Conservation (phyloP, 2,329 filamentous ascomycete species). For the Penicillium sp. region DNA sequence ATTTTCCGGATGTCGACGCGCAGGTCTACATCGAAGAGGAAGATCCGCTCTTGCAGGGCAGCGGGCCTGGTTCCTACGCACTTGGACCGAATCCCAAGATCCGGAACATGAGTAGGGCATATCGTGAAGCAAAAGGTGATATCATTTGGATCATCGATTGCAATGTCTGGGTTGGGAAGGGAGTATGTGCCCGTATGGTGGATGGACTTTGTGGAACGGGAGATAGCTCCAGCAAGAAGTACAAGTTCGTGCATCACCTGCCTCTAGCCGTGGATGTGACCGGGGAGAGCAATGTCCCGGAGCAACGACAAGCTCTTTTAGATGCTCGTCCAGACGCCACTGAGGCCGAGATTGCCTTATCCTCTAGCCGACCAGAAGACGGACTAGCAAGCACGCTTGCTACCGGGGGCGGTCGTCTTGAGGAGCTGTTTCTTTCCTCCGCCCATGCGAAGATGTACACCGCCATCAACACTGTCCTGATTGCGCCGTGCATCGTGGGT, state of each 20-base stretch:
- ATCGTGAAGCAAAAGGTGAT: constrained; percentile 83
- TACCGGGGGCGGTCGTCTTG: constrained; percentile 76
- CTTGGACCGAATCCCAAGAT: constrained; percentile 99
- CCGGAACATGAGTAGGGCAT: constrained; percentile 91
- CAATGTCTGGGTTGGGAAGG: constrained; percentile 87
- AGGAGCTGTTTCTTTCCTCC: constrained; percentile 93
- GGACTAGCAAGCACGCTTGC: constrained; percentile 27
- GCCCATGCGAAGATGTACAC: constrained; percentile 97
- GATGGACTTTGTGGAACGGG: constrained; percentile 77
- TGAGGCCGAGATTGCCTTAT: constrained; percentile 9
- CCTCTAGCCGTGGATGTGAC: constrained; percentile 82
- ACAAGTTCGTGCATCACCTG: constrained; percentile 94
- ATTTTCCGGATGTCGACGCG: constrained; percentile 74
- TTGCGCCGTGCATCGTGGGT: constrained; percentile 92
- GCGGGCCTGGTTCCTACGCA: constrained; percentile 55
- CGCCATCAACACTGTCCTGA: constrained; percentile 88
- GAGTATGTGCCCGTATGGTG: constrained; percentile 84
- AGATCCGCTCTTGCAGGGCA: constrained; percentile 69
- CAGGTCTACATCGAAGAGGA: constrained; percentile 80
- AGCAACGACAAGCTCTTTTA: constrained; percentile 33
- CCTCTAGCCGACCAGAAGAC: constrained; percentile 24
- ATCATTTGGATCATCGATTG: constrained; percentile 95
- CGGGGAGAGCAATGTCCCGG: constrained; percentile 27
- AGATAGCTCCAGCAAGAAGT: constrained; percentile 52
- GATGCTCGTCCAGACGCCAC: constrained; percentile 22